phyloP scores from a whole-genome alignment of 805 yeast genomes.

The Yarrowia divulgata region DNA sequence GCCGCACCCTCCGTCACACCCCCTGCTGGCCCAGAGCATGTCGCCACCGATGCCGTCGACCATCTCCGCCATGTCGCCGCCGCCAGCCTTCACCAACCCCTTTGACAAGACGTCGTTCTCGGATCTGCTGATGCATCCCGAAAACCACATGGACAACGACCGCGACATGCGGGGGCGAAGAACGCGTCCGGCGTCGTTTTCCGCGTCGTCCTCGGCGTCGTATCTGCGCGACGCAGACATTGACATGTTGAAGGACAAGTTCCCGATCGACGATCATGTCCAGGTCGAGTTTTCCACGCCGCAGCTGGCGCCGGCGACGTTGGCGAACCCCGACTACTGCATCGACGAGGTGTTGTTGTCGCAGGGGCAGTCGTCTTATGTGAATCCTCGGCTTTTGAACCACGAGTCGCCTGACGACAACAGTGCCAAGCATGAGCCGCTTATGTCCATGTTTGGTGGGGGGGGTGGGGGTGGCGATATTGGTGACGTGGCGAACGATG shows the following conservation, averaged over 20 bases:
- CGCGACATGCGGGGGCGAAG: conserved; percentile 36
- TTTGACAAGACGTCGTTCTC: conserved; percentile 11
- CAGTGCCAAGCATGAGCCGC: conserved; percentile 17
- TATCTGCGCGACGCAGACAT: conserved; percentile 62
- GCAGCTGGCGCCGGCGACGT: conserved; percentile 62
- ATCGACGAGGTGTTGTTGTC: conserved; percentile 38
- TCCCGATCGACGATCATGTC: conserved; percentile 56
- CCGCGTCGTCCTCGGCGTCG: conserved; percentile 67
- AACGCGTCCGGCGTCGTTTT: conserved; percentile 56
- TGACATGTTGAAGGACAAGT: conserved; percentile 42
- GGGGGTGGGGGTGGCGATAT: background rate
- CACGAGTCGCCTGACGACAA: conserved; percentile 20
- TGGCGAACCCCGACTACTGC: conserved; percentile 46
- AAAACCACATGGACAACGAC: conserved; percentile 35
- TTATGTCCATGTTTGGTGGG: conserved; percentile 18
- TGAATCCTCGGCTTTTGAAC: conserved; percentile 28
- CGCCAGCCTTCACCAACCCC: conserved; percentile 25
- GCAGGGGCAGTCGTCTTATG: conserved; percentile 32
- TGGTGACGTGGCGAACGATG: conserved; percentile 1
- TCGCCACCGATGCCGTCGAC: background rate
- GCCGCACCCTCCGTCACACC: too few species aligned
- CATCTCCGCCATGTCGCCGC: conserved; percentile 4
- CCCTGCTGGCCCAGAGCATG: too few species aligned
- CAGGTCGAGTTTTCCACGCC: conserved; percentile 87
- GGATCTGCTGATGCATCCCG: conserved; percentile 31